These are phyloP conservation scores for Phoma sp. DNA, from an alignment of 2,329 filamentous ascomycete species.

Conservation along the genomic window DNA sequence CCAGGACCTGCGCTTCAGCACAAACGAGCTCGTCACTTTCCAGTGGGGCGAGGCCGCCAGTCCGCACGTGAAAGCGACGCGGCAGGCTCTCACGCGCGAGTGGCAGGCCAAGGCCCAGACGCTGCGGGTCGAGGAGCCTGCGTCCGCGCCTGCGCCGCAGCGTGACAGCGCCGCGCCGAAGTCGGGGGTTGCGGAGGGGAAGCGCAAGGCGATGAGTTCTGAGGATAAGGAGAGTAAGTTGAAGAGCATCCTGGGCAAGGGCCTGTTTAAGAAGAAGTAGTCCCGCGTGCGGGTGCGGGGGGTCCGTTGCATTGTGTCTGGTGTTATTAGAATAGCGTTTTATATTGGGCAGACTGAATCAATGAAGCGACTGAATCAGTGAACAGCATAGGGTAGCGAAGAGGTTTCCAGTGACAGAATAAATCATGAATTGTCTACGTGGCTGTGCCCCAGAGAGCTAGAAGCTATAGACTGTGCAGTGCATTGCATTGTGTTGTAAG, in stretches of 20 bases:
- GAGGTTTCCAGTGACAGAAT: too few species aligned
- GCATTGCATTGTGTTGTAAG: too few species aligned
- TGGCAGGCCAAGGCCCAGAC: conserved; percentile 67
- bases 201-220: conserved; percentile 40
- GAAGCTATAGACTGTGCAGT: too few species aligned
- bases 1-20: conserved; percentile 71
- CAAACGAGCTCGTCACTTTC: conserved; percentile 76
- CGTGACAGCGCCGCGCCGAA: conserved; percentile 11
- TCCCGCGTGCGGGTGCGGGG: too few species aligned
- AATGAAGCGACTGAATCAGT: too few species aligned
- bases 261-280: conserved; percentile 43
- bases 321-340: too few species aligned
- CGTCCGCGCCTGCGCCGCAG: not conserved
- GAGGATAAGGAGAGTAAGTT: conserved; percentile 50
- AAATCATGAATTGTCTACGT: too few species aligned
- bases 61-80: conserved; percentile 58
- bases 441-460: too few species aligned
- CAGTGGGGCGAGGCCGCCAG: conserved; percentile 72
- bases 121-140: conserved; percentile 66
- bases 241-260: conserved; percentile 47
- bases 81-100: conserved; percentile 65
- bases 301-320: too few species aligned
- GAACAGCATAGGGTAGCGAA: too few species aligned
- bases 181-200: conserved; percentile 36
- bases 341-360: too few species aligned